Conservation (phyloP, 2,329 filamentous ascomycete species). For the Metarhizium guizhouense region DNA sequence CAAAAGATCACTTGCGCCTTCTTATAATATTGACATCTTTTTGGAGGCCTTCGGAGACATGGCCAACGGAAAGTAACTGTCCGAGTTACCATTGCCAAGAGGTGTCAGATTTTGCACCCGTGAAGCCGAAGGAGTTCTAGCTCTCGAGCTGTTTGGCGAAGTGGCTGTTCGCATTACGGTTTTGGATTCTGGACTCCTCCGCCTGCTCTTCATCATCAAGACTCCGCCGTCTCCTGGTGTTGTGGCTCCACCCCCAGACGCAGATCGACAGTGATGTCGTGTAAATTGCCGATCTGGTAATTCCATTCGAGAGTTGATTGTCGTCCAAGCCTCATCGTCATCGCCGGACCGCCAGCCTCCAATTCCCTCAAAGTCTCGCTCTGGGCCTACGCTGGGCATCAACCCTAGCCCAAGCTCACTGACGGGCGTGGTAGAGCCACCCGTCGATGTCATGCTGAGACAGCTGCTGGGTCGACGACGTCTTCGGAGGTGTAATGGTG, state of each 20-base stretch:
- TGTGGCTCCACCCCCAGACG: constrained; percentile 27
- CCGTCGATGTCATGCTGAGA: constrained; percentile 19
- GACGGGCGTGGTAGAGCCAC: constrained; percentile 23
- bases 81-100: constrained; percentile 18
- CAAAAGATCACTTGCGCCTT: not conserved
- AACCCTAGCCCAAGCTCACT: constrained; percentile 30
- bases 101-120: constrained; percentile 20
- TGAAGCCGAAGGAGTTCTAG: constrained; percentile 37
- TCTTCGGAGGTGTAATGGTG: constrained; percentile 13
- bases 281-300: constrained; percentile 32
- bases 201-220: constrained; percentile 34
- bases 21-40: constrained; percentile 9
- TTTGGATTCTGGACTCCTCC: constrained; percentile 23
- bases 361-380: constrained; percentile 50
- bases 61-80: constrained; percentile 34
- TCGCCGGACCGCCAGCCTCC: constrained; percentile 45
- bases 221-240: constrained; percentile 31
- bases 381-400: constrained; percentile 38
- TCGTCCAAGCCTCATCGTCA: constrained; percentile 40
- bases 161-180: constrained; percentile 12
- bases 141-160: constrained; percentile 39
- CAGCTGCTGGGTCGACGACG: constrained; percentile 27
- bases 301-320: constrained; percentile 43
- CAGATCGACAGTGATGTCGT: constrained; percentile 34
- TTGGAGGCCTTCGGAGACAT: constrained; percentile 23